Percentiles rank a stretch among this genome's conserved stretches.
phyloP scores from a whole-genome alignment of 495 filamentous ascomycete species.

The Neurospora terricola region DNA sequence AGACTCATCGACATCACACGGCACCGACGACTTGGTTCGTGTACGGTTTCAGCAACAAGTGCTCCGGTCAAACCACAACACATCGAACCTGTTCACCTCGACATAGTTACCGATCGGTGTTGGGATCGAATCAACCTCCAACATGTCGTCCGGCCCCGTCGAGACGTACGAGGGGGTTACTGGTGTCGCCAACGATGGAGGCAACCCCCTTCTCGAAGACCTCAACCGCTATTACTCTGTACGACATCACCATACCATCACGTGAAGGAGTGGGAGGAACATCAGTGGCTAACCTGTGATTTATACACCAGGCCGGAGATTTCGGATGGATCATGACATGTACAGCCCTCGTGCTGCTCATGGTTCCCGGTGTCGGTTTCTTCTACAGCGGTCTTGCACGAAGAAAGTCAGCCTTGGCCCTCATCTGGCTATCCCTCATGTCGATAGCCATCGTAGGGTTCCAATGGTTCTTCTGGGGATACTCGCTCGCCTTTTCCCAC shows the following conservation, averaged over 20 bases:
- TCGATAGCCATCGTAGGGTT: slow-evolving; percentile 82
- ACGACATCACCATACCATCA: slow-evolving; percentile 15
- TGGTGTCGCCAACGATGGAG: slow-evolving; percentile 45
- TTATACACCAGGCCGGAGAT: slow-evolving; percentile 59
- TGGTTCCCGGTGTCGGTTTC: slow-evolving; percentile 98
- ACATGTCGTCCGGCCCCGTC: slow-evolving; percentile 29
- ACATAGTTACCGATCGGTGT: background rate
- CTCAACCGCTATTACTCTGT: slow-evolving; percentile 81
- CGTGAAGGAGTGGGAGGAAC: background rate
- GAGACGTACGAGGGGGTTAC: slow-evolving; percentile 55
- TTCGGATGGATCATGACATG: slow-evolving; percentile 85
- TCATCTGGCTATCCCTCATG: slow-evolving; percentile 97
- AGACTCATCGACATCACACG: background rate
- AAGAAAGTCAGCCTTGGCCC: slow-evolving; percentile 84
- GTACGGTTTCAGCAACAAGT: slow-evolving; percentile 6
- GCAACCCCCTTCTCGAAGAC: slow-evolving; percentile 62
- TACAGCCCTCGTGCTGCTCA: slow-evolving; percentile 85
- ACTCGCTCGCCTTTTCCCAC: slow-evolving; percentile 87
- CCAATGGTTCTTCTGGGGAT: slow-evolving; percentile 99
- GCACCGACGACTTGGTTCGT: background rate
- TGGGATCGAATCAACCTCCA: background rate
- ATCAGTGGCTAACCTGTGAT: background rate
- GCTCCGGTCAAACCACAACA: background rate
- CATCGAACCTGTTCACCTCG: background rate
- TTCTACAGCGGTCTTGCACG: slow-evolving; percentile 98